A percentile compares a stretch with the other conserved stretches of the same genome.
phyloP scores from a whole-genome alignment of 192 early-diverging fungal species.

The Martensiomyces pterosporus region DNA sequence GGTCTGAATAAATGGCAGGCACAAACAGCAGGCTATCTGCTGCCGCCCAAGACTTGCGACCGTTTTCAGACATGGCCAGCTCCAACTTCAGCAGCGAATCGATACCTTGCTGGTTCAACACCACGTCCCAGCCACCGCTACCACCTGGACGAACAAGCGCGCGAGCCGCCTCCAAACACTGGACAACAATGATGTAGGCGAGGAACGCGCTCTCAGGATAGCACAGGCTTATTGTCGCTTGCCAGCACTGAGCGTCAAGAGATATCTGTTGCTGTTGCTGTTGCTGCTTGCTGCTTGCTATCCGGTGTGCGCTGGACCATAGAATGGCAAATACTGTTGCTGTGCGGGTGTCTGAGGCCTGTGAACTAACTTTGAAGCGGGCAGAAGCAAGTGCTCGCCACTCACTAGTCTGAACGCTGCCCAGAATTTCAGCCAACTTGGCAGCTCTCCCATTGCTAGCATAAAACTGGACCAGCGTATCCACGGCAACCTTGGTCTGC shows the following conservation, averaged over 20 bases:
- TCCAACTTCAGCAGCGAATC: slow-evolving; percentile 12
- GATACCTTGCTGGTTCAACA: slow-evolving; percentile 21
- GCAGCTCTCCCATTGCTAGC: too few relatives aligned
- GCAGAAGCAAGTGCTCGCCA: slow-evolving; percentile 20
- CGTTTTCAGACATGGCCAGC: slow-evolving; percentile 7
- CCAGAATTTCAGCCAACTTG: too few relatives aligned
- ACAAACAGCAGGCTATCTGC: slow-evolving; percentile 12
- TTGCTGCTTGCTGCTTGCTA: too few relatives aligned
- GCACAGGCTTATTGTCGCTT: slow-evolving; percentile 23
- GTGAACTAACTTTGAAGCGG: too few relatives aligned
- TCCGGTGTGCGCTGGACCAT: slow-evolving; percentile 19
- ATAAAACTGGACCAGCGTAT: slow-evolving; percentile 10
- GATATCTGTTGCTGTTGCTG: not conserved
- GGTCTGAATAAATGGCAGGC: slow-evolving; percentile 21
- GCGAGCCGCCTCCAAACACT: slow-evolving; percentile 16
- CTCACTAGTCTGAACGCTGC: too few relatives aligned
- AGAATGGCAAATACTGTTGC: slow-evolving; percentile 16
- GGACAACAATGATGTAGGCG: slow-evolving; percentile 15
- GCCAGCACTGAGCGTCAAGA: slow-evolving; percentile 14
- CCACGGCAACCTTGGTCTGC: slow-evolving; percentile 17
- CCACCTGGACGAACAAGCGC: slow-evolving; percentile 4
- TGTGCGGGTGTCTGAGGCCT: not conserved
- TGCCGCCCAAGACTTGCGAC: slow-evolving; percentile 9
- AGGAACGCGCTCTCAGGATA: slow-evolving; percentile 16
- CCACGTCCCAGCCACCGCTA: not conserved